Percentiles rank a stretch among this genome's conserved stretches.
Evolutionary conservation across 179 eudicot genomes (phyloP).

Genomic region (Kewa caespitosa): DNA sequence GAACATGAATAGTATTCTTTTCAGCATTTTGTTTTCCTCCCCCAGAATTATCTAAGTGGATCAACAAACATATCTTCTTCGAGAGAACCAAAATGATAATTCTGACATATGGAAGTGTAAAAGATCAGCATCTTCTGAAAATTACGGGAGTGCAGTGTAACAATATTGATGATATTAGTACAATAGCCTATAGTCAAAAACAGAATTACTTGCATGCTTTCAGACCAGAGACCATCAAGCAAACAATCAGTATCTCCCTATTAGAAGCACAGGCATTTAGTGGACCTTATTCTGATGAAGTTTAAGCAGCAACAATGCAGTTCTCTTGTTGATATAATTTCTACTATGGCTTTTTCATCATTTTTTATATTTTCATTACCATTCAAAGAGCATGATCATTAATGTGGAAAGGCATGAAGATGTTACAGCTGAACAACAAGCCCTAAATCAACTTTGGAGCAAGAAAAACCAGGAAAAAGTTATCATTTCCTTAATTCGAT

Average conservation of each 20-base stretch:
- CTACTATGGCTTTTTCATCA: not conserved
- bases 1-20: not conserved
- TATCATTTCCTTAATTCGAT: not conserved
- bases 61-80: not conserved
- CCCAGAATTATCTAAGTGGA: not conserved
- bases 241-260: not conserved
- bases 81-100: not conserved
- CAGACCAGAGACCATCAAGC: slow-evolving; percentile 2
- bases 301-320: not conserved
- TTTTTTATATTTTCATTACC: not conserved
- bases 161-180: not conserved
- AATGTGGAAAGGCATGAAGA: not conserved
- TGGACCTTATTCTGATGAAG: not conserved
- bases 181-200: not conserved
- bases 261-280: not conserved
- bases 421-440: too few relatives aligned
- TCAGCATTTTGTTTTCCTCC: not conserved
- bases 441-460: too few relatives aligned
- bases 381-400: not conserved
- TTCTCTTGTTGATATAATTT: not conserved
- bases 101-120: not conserved
- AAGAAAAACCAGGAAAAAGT: not conserved
- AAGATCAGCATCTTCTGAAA: not conserved
- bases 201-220: not conserved
- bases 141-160: not conserved